Base-by-base conservation (phyloP, 192 early-diverging fungal species). In the Backusella tarrabulga region DNA sequence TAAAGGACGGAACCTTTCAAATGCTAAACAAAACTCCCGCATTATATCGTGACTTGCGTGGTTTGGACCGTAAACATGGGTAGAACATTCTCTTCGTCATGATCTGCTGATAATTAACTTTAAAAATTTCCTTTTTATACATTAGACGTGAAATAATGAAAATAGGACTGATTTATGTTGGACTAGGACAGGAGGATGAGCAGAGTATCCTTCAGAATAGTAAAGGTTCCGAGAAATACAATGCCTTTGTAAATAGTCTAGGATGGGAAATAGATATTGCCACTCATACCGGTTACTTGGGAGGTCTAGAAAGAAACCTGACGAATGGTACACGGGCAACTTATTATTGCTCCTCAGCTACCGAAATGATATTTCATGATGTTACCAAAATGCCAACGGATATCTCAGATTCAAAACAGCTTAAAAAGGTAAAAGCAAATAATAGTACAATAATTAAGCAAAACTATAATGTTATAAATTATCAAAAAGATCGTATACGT, bases 341-440 rank as follows among this genome's bases (percentile, higher is more conserved):
- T 4, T 99, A 99, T 81, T 97, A 91, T 74, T 92, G 95, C 52
- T 90, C 90, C 4, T 93, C 96, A 4, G 92, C 90, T 0, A 67
- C 94, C 0, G 98, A 99, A 80, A 87, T 99, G 74, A 88, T 97
- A 6, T 98, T 96, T 78, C 98, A 99, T 81, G 96, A 98, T 73
- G 93, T 89, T 0, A 90, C 93, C 0, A 88, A 89, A 15, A 96
- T 99, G 92, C 96, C 96, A 6, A 95, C 85, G 1, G 95, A 97
- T 70, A 80, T 81, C 1, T 79, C 78, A 52, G 98, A 99, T 77
- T 74, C 86, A 3, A 96, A 96, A 50, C 96, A 97, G 77, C 74
- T 98, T 26, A 95, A 94, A 80, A 98, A 98, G 93, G 96, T 96
- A 89, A 76, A 69, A 54, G 19, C 56, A 69, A 32, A 3, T 32